Evolutionary conservation across 257 asterid genomes (phyloP).

Genomic region (Gentiana straminea): DNA sequence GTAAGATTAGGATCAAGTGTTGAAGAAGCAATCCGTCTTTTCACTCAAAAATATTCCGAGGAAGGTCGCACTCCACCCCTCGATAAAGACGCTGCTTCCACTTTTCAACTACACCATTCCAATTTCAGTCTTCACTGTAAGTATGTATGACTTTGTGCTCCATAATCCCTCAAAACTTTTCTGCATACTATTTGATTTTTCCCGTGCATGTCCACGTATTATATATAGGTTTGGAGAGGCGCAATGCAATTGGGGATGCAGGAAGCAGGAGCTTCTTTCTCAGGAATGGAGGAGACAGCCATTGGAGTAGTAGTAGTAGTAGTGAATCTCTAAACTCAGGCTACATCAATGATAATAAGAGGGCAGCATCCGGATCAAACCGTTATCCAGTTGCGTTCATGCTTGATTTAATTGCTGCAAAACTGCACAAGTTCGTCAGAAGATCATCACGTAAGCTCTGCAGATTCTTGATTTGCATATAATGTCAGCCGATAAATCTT

Average conservation of each 20-base stretch:
- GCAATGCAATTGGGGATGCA: conserved; percentile 51
- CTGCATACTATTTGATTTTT: background rate
- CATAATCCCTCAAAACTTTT: too few relatives aligned
- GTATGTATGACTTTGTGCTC: too few relatives aligned
- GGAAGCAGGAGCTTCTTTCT: conserved; percentile 71
- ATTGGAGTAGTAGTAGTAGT: background rate
- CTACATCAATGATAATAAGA: background rate
- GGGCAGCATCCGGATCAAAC: background rate
- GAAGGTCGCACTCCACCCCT: conserved; percentile 65
- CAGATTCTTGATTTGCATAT: conserved; percentile 41
- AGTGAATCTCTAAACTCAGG: conserved; percentile 11
- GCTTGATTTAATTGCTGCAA: conserved; percentile 12
- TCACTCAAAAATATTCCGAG: conserved; percentile 36
- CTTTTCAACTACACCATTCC: conserved; percentile 47
- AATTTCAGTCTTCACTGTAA: conserved; percentile 46
- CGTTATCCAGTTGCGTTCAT: conserved; percentile 4
- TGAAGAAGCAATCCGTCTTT: conserved; percentile 46
- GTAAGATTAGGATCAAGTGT: conserved; percentile 60
- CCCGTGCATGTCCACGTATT: too few relatives aligned
- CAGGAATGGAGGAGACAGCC: conserved; percentile 18
- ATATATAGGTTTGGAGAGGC: conserved; percentile 46
- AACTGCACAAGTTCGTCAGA: conserved; percentile 26
- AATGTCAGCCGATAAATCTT: conserved; percentile 6
- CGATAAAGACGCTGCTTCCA: conserved; percentile 30
- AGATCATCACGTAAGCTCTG: conserved; percentile 24